phyloP scores from a whole-genome alignment of 306 rosid species.

The Medicago truncatula region MtrunA17r5.0-ANR NC_053044.1:32410001-32410500 shows the following conservation, averaged over 20 bases:
- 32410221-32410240: conserved; percentile 7
- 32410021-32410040: conserved; percentile 57
- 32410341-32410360: not conserved
- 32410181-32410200: conserved; percentile 60
- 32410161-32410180: conserved; percentile 59
- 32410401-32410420: not conserved
- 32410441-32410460: conserved; percentile 1
- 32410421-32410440: conserved; percentile 9
- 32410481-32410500: conserved; percentile 26
- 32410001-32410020: conserved; percentile 67
- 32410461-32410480: not conserved
- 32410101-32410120: conserved; percentile 58
- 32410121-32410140: conserved; percentile 72
- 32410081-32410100: conserved; percentile 50
- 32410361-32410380: conserved; percentile 14
- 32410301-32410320: conserved; percentile 1
- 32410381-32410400: not conserved
- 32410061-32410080: conserved; percentile 63
- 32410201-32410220: conserved; percentile 32
- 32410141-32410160: conserved; percentile 61
- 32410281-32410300: conserved; percentile 12
- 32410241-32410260: conserved; percentile 30
- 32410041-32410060: conserved; percentile 58
- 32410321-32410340: not conserved
- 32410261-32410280: not conserved